These are phyloP conservation scores for Camelina neglecta DNA, from an alignment of 345 rosid species.

Conservation along the genomic window DNA sequence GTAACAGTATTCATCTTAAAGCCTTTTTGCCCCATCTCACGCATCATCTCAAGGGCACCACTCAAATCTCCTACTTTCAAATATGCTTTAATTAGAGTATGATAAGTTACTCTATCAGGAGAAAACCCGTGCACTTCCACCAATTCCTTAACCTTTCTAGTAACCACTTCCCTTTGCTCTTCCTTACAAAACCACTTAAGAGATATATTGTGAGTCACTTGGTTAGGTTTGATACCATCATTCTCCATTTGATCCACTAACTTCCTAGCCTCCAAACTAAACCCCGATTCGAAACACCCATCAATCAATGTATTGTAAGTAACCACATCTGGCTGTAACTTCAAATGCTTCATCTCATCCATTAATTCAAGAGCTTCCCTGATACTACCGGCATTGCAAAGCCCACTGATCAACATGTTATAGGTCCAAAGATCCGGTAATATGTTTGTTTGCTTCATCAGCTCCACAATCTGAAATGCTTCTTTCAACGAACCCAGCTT, in stretches of 20 bases:
- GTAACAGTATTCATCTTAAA: conserved; percentile 74
- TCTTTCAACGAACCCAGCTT: conserved; percentile 76
- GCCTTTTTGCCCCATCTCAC: conserved; percentile 72
- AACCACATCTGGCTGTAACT: conserved; percentile 75
- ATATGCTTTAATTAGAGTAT: conserved; percentile 65
- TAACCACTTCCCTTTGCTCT: conserved; percentile 74
- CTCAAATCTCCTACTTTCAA: conserved; percentile 67
- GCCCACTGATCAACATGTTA: conserved; percentile 68
- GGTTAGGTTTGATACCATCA: conserved; percentile 62
- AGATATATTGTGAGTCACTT: conserved; percentile 65
- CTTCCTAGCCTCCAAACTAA: conserved; percentile 54
- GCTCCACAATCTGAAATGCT: conserved; percentile 63
- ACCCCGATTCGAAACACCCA: conserved; percentile 63
- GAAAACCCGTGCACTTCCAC: conserved; percentile 58
- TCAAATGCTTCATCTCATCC: conserved; percentile 69
- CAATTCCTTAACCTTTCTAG: conserved; percentile 52
- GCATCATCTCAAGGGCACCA: conserved; percentile 70
- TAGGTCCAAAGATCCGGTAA: conserved; percentile 73
- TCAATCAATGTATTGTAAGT: conserved; percentile 81
- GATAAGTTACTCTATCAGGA: conserved; percentile 71
- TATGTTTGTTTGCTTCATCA: conserved; percentile 63
- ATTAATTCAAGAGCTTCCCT: conserved; percentile 64
- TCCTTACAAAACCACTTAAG: conserved; percentile 77
- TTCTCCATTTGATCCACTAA: conserved; percentile 69
- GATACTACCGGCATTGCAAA: conserved; percentile 61